Base-by-base conservation (phyloP, 2,329 filamentous ascomycete genomes). In the Fusarium tjaetaba region DNA sequence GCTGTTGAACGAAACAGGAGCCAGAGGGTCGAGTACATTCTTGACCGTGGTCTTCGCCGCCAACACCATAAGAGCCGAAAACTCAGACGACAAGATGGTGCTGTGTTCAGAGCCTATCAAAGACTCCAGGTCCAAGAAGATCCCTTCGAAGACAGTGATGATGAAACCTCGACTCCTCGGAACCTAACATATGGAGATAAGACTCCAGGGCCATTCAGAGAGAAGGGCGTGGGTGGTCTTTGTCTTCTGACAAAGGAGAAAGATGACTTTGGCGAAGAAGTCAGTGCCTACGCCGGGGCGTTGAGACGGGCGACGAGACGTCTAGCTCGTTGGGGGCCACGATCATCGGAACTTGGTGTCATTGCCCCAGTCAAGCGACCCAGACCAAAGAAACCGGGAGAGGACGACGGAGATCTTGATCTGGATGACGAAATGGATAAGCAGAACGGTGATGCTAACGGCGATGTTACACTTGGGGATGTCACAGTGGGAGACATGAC, bases 1-100 rank as follows among this genome's bases (percentile, higher is more conserved):
- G 93, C 93, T 1, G 92, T 96, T 2, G 93, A 95, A 80, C 89
- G 91, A 62, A 95, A 95, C 81, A 88, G 94, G 24, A 92, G 90
- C 69, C 90, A 94, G 77, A 90, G 93, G 11, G 93, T 96, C n/a
- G 92, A 95, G 77, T 92, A 95, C 77, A 93, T 94, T 58, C 88
- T 96, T 22, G 92, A 94, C 74, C 90, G 91, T n/a, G 91, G 92
- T 36, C 84, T 96, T 39, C 89, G 92, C 55, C 88, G 86, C 72
- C 86, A 89, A 58, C 92, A 95, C 78, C 89, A 91, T 78, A 85
- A 85, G 62, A 88, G 90, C 18, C 89, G 90, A 52, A 91, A 90
- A 75, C 78, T 83, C 24, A 88, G 93, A 9, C 88, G 88, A 26
- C 84, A 87, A 61, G 90, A 94, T 66, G 92, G 93, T 18, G 86